Percentiles rank a stretch among this genome's conserved stretches.
Conservation (phyloP, 2,329 filamentous ascomycete genomes). For the Colletotrichum caudatum region DNA sequence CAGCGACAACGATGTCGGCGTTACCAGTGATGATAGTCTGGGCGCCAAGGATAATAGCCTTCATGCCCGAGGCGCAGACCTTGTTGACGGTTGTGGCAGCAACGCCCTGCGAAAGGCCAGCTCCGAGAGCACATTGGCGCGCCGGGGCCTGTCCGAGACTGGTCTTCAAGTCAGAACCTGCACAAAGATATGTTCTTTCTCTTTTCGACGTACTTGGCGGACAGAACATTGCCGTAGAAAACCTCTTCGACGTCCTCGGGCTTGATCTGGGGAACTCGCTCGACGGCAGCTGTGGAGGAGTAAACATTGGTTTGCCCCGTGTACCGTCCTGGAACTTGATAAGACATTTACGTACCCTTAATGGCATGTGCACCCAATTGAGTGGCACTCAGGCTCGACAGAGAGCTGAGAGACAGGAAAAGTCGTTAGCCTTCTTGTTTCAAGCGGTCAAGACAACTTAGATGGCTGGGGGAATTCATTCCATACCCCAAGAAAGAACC, state of each 20-base stretch:
- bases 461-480: conserved; percentile 7
- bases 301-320: conserved; percentile 39
- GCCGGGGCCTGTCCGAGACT: conserved; percentile 97
- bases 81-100: conserved; percentile 98
- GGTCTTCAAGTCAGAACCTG: conserved; percentile 20
- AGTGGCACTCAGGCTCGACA: conserved; percentile 86
- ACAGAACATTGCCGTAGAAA: conserved; percentile 98
- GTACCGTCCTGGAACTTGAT: conserved; percentile 15
- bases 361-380: conserved; percentile 93
- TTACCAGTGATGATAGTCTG: conserved; percentile 98
- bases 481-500: conserved; percentile 92
- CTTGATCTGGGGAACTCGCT: conserved; percentile 88
- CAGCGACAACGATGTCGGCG: conserved; percentile 91
- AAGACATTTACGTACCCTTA: conserved; percentile 73
- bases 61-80: conserved; percentile 95
- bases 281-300: conserved; percentile 73
- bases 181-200: background rate
- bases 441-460: conserved; percentile 36
- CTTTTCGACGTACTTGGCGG: conserved; percentile 79
- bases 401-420: conserved; percentile 69
- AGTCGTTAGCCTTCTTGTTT: conserved; percentile 17
- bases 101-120: conserved; percentile 83
- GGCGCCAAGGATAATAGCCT: conserved; percentile 92
- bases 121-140: conserved; percentile 90
- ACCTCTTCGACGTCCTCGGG: conserved; percentile 93